Evolutionary conservation across 208 protist genomes (phyloP).

Genomic region (Trypanosomatidae sp.): DNA sequence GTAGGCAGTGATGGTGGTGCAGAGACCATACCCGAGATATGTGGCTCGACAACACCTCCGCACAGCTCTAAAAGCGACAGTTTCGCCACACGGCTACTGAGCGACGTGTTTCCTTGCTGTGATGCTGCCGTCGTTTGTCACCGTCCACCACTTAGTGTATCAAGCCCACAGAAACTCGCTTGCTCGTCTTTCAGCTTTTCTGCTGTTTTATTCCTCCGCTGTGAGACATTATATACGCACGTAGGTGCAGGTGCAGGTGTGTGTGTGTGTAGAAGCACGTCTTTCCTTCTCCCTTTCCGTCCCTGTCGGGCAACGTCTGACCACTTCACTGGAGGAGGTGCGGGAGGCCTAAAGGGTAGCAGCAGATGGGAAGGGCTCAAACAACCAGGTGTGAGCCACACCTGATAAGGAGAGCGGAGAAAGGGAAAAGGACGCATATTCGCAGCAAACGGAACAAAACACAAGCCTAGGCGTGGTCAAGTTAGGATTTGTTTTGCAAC

Average conservation of each 20-base stretch:
- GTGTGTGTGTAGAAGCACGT: background rate
- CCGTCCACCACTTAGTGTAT: background rate
- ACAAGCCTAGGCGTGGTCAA: background rate
- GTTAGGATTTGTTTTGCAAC: background rate
- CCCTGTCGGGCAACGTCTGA: background rate
- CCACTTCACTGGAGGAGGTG: background rate
- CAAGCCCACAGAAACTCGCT: background rate
- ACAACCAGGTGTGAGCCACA: background rate
- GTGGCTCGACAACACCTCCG: background rate
- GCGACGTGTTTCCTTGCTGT: too few relatives aligned
- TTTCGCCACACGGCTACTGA: background rate
- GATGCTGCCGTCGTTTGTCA: background rate
- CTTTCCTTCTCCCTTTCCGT: background rate
- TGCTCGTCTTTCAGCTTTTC: background rate
- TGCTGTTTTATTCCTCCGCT: background rate
- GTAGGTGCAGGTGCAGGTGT: background rate
- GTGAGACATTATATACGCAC: background rate
- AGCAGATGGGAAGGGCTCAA: background rate
- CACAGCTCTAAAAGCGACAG: background rate
- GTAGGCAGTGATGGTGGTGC: background rate
- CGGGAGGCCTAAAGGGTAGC: background rate
- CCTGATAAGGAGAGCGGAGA: background rate
- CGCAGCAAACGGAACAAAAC: background rate
- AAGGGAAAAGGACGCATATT: background rate
- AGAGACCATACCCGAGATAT: background rate